Evolutionary conservation across 371 early-diverging fungal species (phyloP).

Genomic region (Caulochytrium protostelioides): DNA sequence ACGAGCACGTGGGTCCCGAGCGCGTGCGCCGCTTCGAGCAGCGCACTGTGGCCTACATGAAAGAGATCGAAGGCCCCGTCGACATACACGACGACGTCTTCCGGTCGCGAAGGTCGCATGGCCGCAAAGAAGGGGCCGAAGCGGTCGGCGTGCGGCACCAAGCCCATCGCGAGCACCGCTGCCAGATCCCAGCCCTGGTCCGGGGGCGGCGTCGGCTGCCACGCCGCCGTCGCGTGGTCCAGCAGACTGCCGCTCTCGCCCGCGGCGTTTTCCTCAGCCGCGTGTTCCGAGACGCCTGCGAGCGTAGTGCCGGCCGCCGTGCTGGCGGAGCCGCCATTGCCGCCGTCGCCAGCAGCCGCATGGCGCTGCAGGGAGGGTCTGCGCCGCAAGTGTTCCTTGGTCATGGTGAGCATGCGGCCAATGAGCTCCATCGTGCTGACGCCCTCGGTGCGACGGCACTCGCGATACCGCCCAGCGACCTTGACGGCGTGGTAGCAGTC

Average conservation of each 20-base stretch:
- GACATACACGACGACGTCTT: conserved; percentile 60
- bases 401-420: conserved; percentile 82
- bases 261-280: too few species aligned
- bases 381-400: conserved; percentile 60
- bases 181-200: too few species aligned
- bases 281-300: too few species aligned
- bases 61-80: conserved; percentile 93
- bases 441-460: conserved; percentile 81
- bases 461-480: conserved; percentile 76
- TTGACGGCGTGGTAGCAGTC: conserved; percentile 89
- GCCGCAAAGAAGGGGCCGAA: too few species aligned
- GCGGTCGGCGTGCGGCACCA: too few species aligned
- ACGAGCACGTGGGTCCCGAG: conserved; percentile 75
- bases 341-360: background rate
- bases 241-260: too few species aligned
- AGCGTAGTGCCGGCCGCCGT: too few species aligned
- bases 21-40: conserved; percentile 64
- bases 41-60: conserved; percentile 87
- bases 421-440: conserved; percentile 89
- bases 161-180: too few species aligned
- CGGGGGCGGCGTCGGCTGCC: too few species aligned
- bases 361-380: conserved; percentile 3
- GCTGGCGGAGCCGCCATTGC: too few species aligned
- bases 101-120: conserved; percentile 59
- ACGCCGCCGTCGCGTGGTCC: too few species aligned